Percentiles rank a stretch among this genome's conserved stretches.
phyloP scores from a whole-genome alignment of 495 filamentous ascomycete species.

The Penicillium cataractarum region DNA sequence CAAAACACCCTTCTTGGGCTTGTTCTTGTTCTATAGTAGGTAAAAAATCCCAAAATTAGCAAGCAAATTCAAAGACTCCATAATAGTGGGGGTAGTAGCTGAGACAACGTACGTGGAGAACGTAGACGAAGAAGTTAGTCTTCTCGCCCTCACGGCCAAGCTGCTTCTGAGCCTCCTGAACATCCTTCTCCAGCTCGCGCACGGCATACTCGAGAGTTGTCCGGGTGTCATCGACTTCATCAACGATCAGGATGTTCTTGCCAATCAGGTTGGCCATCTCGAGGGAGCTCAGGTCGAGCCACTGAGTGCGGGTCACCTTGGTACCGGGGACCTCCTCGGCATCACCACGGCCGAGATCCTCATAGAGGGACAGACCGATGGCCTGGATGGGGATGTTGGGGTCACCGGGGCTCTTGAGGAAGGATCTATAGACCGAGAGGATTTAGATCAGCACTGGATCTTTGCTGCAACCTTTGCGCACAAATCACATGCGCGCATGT shows the following conservation, averaged over 20 bases:
- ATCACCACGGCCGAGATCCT: conserved; percentile 67
- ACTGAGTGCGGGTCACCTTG: conserved; percentile 96
- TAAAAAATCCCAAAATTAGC: not conserved
- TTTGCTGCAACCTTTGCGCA: not conserved
- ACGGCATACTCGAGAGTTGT: conserved; percentile 98
- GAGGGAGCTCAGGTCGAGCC: conserved; percentile 88
- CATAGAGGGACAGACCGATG: conserved; percentile 96
- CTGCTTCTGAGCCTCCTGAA: conserved; percentile 75
- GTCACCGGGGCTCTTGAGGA: conserved; percentile 85
- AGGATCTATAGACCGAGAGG: conserved; percentile 58
- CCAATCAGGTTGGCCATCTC: conserved; percentile 92
- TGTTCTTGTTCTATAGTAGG: conserved; percentile 84
- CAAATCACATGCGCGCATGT: not conserved
- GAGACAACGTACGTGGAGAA: conserved; percentile 77
- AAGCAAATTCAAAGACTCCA: not conserved
- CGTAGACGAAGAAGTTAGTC: conserved; percentile 91
- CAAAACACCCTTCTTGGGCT: conserved; percentile 86
- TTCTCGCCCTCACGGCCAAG: conserved; percentile 68
- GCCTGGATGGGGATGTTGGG: conserved; percentile 99
- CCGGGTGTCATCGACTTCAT: conserved; percentile 97
- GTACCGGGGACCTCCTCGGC: conserved; percentile 78
- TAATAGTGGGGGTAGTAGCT: not conserved
- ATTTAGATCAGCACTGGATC: conserved; percentile 5
- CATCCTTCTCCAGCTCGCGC: conserved; percentile 93
- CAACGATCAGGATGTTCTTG: conserved; percentile 96